A percentile compares a stretch with the other conserved stretches of the same genome.
Conservation (phyloP, 2,329 filamentous ascomycete genomes). For the Diaporthe aspalathi region DNA sequence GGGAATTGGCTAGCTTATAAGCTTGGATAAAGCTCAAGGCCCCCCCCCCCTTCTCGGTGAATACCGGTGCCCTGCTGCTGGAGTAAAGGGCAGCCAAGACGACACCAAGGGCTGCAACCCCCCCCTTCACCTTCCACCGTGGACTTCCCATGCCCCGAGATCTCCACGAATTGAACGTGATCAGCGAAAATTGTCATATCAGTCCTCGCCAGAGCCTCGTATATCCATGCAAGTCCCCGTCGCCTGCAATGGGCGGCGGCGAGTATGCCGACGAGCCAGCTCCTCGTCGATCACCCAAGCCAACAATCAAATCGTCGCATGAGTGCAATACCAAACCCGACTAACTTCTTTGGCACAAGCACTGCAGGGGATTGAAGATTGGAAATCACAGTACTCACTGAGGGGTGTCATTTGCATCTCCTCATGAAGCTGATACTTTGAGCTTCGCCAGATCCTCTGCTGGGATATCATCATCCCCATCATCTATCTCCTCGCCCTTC, state of each 20-base stretch:
- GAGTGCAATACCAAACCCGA: no score
- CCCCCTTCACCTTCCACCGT: background rate
- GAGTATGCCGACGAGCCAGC: background rate
- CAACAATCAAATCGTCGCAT: background rate
- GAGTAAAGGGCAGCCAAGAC: background rate
- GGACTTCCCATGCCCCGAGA: no score
- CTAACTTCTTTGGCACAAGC: background rate
- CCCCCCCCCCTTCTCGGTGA: background rate
- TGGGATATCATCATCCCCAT: conserved; percentile 73
- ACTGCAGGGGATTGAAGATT: background rate
- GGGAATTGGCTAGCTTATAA: conserved; percentile 5
- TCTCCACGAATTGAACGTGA: no score
- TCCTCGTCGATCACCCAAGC: background rate
- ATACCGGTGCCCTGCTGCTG: background rate
- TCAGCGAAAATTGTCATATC: background rate
- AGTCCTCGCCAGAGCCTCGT: background rate
- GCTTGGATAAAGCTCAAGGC: background rate
- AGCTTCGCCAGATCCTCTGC: conserved; percentile 75
- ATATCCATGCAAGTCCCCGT: background rate
- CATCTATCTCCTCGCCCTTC: conserved; percentile 73
- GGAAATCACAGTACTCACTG: conserved; percentile 7
- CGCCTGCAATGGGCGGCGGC: background rate
- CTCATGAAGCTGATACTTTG: conserved; percentile 70
- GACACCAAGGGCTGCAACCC: background rate
- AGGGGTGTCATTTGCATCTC: conserved; percentile 20